Evolutionary conservation across 129 eudicot species (phyloP).

Genomic region (Flaveria trinervia): DNA sequence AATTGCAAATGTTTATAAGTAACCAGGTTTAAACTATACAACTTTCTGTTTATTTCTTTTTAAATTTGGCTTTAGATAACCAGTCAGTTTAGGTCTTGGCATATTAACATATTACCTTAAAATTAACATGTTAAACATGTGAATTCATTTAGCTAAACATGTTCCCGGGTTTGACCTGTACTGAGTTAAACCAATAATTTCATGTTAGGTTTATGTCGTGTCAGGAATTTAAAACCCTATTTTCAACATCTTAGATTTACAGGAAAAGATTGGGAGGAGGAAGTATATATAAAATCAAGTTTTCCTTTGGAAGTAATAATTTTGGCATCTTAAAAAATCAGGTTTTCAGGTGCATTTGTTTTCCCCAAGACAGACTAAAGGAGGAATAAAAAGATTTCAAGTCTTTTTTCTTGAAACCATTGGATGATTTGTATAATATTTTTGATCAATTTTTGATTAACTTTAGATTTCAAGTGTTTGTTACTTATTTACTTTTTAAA

Average conservation of each 20-base stretch:
- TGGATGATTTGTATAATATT: slow-evolving; percentile 32
- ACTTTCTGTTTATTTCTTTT: too few species aligned
- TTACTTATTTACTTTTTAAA: neutral
- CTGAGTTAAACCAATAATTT: too few species aligned
- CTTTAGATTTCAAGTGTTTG: neutral
- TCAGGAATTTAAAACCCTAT: too few species aligned
- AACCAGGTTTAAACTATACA: too few species aligned
- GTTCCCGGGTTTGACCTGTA: too few species aligned
- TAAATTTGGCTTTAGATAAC: too few species aligned
- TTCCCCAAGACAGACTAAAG: slow-evolving; percentile 33
- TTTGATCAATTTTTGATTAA: slow-evolving; percentile 8
- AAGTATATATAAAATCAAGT: neutral
- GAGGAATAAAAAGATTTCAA: slow-evolving; percentile 49
- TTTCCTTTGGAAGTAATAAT: neutral
- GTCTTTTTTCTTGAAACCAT: slow-evolving; percentile 25
- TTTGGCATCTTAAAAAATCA: slow-evolving; percentile 23
- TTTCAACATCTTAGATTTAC: neutral
- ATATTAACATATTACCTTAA: too few species aligned
- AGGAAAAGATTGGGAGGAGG: slow-evolving; percentile 1
- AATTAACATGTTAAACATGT: too few species aligned
- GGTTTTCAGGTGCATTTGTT: slow-evolving; percentile 42
- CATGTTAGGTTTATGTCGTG: too few species aligned
- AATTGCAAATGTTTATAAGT: too few species aligned
- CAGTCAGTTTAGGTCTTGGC: too few species aligned
- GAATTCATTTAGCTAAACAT: too few species aligned